Percentiles rank a stretch among this genome's conserved stretches.
phyloP scores from a whole-genome alignment of 2,329 filamentous ascomycete species.

The Didymosphaeria variabile region DNA sequence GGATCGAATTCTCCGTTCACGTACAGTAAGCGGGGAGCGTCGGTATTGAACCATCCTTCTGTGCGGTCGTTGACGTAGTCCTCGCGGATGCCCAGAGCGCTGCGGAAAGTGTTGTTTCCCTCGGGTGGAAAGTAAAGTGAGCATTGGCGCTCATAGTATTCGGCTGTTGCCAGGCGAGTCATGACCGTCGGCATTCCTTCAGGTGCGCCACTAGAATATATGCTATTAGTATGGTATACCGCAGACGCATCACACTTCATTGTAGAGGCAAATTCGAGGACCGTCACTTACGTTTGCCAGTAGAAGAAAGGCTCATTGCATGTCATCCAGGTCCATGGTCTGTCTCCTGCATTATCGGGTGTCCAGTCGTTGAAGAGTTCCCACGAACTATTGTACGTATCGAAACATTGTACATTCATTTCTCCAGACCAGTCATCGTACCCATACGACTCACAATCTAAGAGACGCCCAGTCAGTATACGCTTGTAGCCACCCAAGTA shows the following conservation, averaged over 20 bases:
- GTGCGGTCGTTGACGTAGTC: not conserved
- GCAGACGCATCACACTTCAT: not conserved
- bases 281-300: not conserved
- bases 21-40: not conserved
- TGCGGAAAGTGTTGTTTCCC: not conserved
- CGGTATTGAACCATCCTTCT: conserved; percentile 1
- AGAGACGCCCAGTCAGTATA: not conserved
- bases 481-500: not conserved
- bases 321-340: not conserved
- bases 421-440: conserved; percentile 1
- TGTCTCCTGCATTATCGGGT: not conserved
- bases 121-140: not conserved
- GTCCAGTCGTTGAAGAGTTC: not conserved
- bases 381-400: not conserved
- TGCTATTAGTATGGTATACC: not conserved
- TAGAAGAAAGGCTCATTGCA: not conserved
- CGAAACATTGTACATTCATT: not conserved
- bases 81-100: not conserved
- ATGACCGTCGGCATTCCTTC: not conserved
- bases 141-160: not conserved
- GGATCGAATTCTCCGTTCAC: not conserved
- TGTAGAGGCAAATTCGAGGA: not conserved
- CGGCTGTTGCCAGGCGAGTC: not conserved
- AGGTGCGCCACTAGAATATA: not conserved
- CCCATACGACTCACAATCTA: not conserved